Percentiles rank a stretch among this genome's conserved stretches.
Evolutionary conservation across 345 rosid genomes (phyloP).

Genomic region (Mercurialis annua): DNA sequence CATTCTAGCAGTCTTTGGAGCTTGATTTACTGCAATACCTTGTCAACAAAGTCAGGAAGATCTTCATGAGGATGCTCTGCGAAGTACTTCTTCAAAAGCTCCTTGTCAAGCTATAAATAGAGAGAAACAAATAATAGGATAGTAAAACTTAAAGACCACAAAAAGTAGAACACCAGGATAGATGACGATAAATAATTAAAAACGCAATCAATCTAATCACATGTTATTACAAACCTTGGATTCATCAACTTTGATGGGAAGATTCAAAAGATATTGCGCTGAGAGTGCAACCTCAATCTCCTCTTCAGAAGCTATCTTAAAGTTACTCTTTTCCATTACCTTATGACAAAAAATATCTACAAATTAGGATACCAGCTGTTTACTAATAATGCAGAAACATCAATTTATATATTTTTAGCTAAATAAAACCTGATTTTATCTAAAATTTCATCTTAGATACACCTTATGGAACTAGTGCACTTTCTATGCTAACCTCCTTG

Average conservation of each 20-base stretch:
- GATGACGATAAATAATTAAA: not conserved
- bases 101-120: constrained; percentile 73
- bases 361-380: not conserved
- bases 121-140: constrained; percentile 12
- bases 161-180: not conserved
- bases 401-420: not conserved
- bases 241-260: constrained; percentile 87
- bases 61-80: constrained; percentile 67
- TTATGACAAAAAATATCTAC: constrained; percentile 10
- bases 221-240: constrained; percentile 56
- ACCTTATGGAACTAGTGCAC: not conserved
- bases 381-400: not conserved
- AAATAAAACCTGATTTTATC: not conserved
- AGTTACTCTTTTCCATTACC: constrained; percentile 98
- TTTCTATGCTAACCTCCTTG: not conserved
- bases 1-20: not conserved
- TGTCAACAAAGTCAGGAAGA: constrained; percentile 85
- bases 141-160: not conserved
- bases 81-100: constrained; percentile 70
- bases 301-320: constrained; percentile 68
- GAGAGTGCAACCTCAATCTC: constrained; percentile 86
- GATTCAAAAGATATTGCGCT: constrained; percentile 88
- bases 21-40: constrained; percentile 45
- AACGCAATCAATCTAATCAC: not conserved
- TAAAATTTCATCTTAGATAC: not conserved